Evolutionary conservation across 768 basidiomycete genomes (phyloP).

Genomic region (Tulasnella sp.): DNA sequence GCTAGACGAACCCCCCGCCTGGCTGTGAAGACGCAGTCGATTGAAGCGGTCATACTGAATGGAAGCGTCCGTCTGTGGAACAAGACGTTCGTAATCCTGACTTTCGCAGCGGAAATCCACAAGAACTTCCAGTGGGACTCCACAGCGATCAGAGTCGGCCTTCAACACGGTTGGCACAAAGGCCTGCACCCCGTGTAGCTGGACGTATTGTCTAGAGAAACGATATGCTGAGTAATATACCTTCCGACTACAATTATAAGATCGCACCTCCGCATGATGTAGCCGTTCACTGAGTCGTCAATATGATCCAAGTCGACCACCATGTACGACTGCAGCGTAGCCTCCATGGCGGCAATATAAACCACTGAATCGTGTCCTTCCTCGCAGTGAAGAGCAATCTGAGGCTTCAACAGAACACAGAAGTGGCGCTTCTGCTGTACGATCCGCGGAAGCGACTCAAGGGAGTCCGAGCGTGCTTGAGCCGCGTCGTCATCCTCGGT

Average conservation of each 20-base stretch:
- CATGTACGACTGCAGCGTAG: conserved; percentile 61
- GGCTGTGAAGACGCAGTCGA: conserved; percentile 67
- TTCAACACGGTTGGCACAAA: conserved; percentile 51
- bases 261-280: conserved; percentile 69
- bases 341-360: conserved; percentile 65
- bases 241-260: background rate
- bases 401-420: conserved; percentile 81
- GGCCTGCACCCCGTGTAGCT: conserved; percentile 69
- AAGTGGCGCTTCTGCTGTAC: conserved; percentile 50
- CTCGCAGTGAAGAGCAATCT: conserved; percentile 66
- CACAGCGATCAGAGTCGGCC: conserved; percentile 17
- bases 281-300: conserved; percentile 74
- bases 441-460: conserved; percentile 20
- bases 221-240: background rate
- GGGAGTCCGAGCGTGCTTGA: background rate
- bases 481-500: conserved; percentile 2
- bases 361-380: conserved; percentile 44
- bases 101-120: conserved; percentile 77
- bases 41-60: conserved; percentile 94
- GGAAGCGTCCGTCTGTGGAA: conserved; percentile 75
- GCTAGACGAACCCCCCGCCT: conserved; percentile 35
- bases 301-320: conserved; percentile 69
- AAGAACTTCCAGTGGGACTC: conserved; percentile 81
- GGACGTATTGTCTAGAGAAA: conserved; percentile 53
- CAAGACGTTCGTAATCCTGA: conserved; percentile 72